Evolutionary conservation across 2,329 filamentous ascomycete genomes (phyloP), one percentile per base, ranked within the genome.

Genomic region (Orbilia blumenaviensis): DNA sequence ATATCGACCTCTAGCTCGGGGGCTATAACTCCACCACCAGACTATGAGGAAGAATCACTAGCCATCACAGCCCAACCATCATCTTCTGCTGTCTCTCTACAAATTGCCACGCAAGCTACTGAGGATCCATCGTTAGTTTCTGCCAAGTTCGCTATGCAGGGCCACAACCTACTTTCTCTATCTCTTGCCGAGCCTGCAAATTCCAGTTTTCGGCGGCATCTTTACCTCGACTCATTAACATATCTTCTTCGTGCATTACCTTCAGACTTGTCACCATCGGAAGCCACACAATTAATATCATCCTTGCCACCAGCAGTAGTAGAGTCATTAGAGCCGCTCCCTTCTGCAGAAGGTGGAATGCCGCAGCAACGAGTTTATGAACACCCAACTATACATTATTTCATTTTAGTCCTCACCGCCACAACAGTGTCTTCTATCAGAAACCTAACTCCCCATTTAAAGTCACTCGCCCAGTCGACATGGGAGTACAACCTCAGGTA

Each of bases 401-500:
- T 76, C 14, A 41, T 76, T 2, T 25, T 46, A 9, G 58, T 69
- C 10, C 29, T 76, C 21, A 76, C 72, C 0, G 56, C 72, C 1
- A 68, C 72, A 10, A 76, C 72, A 10, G 64, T 76, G 7, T 58
- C 64, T 9, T 76, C 72, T 1, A 58, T 76, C 7, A 58, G 72
- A 50, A 68, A 69, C 38, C 41, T 76, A 12, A 68, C 72, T 27
- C 72, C 72, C 5, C 72, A 76, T 76, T 14, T 76, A 10, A 69
- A 66, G 29, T 50, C 58, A n/a, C 60, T 76, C 8, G 72, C 64
- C 4, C 56, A 60, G 50, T 60, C 64, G 50, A 76, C 58, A 1
- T 76, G 72, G 72, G 72, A 76, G 34, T 76, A 76, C 41, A 76
- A 76, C 32, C 54, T 76, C 4, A 69, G 42, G 60, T 60, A 76